Evolutionary conservation across 495 filamentous ascomycete genomes (phyloP), one percentile per base, ranked within the genome.

Genomic region (Jackrogersella multiformis): DNA sequence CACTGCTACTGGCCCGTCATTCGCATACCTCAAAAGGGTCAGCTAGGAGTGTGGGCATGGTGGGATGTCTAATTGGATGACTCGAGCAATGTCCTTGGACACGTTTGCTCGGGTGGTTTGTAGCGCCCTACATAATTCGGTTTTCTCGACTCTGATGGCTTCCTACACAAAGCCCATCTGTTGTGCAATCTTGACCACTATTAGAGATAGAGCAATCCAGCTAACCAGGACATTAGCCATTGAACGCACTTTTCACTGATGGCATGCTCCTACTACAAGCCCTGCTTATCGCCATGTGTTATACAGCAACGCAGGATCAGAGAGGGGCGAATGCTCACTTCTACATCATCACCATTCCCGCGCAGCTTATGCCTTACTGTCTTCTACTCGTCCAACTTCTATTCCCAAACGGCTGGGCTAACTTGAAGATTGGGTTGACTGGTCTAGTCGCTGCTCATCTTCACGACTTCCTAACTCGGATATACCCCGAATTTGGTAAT

Each of bases 1-100:
- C 86, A 87, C 84, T 85, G 80, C 84, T 82, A 76, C 85, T 85
- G 85, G 77, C 82, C 86, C 83, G 78, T 88, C 87, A 90, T 93
- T 92, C 89, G 89, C 90, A 92, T 84, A 84, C 83, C 87, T 86
- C 87, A 81, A 78, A 78, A 81, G 87, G 89, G 85, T 75, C 81
- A 88, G 83, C 81, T 81, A 82, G 86, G 83, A 87, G 86, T 92
- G 89, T 85, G 83, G 88, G 90, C 82, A 90, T 91, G 92, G 91
- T 96, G 92, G 93, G 91, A 93, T 81, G 82, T 84, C 85, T 86
- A 77, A 85, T 83, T 92, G 89, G 92, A 92, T 94, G 91, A 89
- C 85, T 89, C 84, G 81, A 79, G 78, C 81, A 80, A 86, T 48
- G 73, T 73, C 87, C 82, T 76, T 77, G 67, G 77, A 80, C 78